Conservation (phyloP, 1,284 basidiomycete species). For the Lentinula novae-zelandiae region DNA sequence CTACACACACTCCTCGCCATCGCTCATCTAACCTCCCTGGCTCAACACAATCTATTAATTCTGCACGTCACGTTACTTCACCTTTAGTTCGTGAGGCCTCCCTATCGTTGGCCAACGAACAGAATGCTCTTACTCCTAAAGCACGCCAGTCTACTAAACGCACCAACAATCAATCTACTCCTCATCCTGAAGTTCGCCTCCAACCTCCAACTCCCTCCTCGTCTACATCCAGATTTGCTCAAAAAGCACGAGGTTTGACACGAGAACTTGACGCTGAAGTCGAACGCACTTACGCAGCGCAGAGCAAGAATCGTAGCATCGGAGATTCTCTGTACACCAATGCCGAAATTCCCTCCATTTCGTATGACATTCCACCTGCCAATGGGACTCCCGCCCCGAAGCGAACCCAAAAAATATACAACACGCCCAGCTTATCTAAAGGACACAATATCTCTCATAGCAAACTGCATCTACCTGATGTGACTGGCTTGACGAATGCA, state of each 20-base stretch:
- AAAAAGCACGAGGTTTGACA: constrained; percentile 49
- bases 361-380: not conserved
- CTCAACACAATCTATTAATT: constrained; percentile 17
- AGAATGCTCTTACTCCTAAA: constrained; percentile 33
- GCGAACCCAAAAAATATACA: not conserved
- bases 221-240: constrained; percentile 49
- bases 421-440: constrained; percentile 7
- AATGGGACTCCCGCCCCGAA: not conserved
- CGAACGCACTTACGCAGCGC: constrained; percentile 9
- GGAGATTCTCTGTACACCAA: constrained; percentile 1
- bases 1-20: constrained; percentile 21
- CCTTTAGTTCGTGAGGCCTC: constrained; percentile 22
- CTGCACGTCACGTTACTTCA: constrained; percentile 19
- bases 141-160: constrained; percentile 24
- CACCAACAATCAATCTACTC: constrained; percentile 28
- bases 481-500: constrained; percentile 74
- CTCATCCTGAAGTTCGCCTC: constrained; percentile 46
- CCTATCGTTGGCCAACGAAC: constrained; percentile 20
- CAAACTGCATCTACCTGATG: constrained; percentile 63
- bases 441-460: constrained; percentile 19
- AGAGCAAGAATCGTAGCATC: not conserved
- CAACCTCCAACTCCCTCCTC: constrained; percentile 54
- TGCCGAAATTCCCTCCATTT: not conserved
- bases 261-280: constrained; percentile 49
- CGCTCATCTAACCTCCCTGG: constrained; percentile 16